A percentile compares a stretch with the other conserved stretches of the same genome.
Conservation (phyloP, 192 early-diverging fungal genomes). For the Podila verticillata region DNA sequence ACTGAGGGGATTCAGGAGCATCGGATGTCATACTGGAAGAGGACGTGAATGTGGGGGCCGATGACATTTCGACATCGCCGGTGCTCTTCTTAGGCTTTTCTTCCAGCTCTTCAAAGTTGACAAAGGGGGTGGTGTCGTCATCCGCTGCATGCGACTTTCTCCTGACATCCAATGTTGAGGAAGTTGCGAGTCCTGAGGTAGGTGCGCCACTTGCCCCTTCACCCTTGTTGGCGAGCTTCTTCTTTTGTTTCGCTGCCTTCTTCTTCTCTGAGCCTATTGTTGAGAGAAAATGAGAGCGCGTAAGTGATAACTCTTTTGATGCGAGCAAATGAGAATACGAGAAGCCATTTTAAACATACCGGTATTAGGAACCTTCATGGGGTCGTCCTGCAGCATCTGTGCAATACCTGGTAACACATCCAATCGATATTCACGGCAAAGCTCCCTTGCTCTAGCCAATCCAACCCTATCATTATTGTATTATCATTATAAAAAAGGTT, state of each 20-base stretch:
- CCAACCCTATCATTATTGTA: constrained; percentile 24
- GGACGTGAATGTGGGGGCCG: background rate
- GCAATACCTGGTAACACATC: constrained; percentile 43
- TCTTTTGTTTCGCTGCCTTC: constrained; percentile 14
- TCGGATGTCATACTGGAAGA: background rate
- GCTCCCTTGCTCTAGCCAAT: constrained; percentile 36
- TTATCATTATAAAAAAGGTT: background rate
- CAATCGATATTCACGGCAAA: constrained; percentile 43
- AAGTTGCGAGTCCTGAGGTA: background rate
- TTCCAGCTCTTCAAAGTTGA: constrained; percentile 49
- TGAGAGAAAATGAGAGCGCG: background rate
- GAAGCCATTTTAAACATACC: constrained; percentile 12
- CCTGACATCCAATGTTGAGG: constrained; percentile 11
- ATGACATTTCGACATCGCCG: constrained; percentile 39
- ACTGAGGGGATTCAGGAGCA: background rate
- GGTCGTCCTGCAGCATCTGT: constrained; percentile 47
- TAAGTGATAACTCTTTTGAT: no score
- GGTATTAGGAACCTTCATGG: constrained; percentile 15
- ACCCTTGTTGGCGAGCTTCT: constrained; percentile 7
- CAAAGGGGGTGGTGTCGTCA: constrained; percentile 46
- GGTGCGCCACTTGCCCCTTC: background rate
- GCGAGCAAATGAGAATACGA: no score
- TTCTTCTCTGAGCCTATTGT: constrained; percentile 13
- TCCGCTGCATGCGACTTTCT: constrained; percentile 44
- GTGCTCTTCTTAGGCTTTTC: constrained; percentile 26